Base-by-base conservation (phyloP, 176 grass and related monocot species). In the Rhipidocladum racemiflorum region DNA sequence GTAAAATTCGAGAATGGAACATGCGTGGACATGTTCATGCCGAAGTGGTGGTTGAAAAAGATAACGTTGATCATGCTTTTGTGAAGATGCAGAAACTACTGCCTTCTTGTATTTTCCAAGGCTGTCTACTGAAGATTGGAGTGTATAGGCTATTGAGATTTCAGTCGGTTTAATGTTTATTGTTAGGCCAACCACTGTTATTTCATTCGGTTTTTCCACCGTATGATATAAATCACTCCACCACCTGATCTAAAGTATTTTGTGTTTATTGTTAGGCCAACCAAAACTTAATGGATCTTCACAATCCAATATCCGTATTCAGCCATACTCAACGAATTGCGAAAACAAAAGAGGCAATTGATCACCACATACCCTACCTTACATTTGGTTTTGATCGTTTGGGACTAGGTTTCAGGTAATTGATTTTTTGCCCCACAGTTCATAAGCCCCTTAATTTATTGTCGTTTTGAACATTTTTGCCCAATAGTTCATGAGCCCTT, bases 1-100 rank as follows among this genome's bases (percentile, higher is more conserved):
- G 78, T 80, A 29, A 65, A 63, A 64, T 83, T 66, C 24, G 32
- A 20, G 63, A 85, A 68, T 32, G 5, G 32, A 69, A 3, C 75
- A 49, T 81, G 36, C 48, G 54, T 14, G 53, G n/a, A 49, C 25
- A 86, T 82, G 16, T 21, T 81, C 24, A 36, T 76, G 53, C 12
- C 21, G 51, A 51, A 30, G 14, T 67, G 48, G 6, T 67, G 42
- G 16, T 55, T 3, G 48, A 29, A 72, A 45, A 78, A 53, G 4
- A 65, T 77, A 56, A 25, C 44, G 21, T 15, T 64, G 27, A 32
- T 65, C 66, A 9, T 65, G 72, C 32, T 81, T 45, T 44, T 63
- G 20, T 70, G 35, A 54, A 75, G 53, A 27, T 27, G 53, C 42
- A 72, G 65, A 80, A 69, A 53, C 9, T 70, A 32, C 44, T 55